Conservation (phyloP, 768 basidiomycete species). For the Gloeophyllum trabeum region DNA sequence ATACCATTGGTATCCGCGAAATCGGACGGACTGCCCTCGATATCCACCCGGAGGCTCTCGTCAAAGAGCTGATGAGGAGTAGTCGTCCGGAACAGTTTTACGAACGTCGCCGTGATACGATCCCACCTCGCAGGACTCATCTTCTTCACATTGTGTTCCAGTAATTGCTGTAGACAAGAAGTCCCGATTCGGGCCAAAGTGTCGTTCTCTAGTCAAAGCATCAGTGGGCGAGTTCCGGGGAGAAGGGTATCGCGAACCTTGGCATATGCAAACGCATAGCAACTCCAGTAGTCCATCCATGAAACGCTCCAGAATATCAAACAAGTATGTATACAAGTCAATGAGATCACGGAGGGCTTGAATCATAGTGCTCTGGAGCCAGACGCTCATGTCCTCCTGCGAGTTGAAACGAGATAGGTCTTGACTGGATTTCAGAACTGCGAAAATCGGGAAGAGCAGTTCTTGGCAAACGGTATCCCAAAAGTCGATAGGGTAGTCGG, state of each 20-base stretch:
- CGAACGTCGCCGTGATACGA: conserved; percentile 82
- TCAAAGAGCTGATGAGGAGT: conserved; percentile 97
- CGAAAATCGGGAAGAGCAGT: conserved; percentile 96
- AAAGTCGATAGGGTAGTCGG: conserved; percentile 79
- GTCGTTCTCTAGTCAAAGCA: conserved; percentile 69
- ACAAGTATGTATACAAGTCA: conserved; percentile 92
- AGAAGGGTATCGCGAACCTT: conserved; percentile 48
- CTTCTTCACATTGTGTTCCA: conserved; percentile 88
- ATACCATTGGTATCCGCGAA: conserved; percentile 31
- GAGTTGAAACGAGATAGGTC: conserved; percentile 89
- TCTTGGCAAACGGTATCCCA: conserved; percentile 98
- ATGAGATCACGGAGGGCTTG: conserved; percentile 93
- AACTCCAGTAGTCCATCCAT: conserved; percentile 91
- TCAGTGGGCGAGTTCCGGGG: neutral
- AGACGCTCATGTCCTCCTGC: conserved; percentile 98
- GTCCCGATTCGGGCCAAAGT: conserved; percentile 96
- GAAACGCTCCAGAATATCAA: conserved; percentile 80
- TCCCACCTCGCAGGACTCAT: conserved; percentile 84
- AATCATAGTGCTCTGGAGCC: conserved; percentile 98
- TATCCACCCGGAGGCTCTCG: conserved; percentile 77
- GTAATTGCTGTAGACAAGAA: conserved; percentile 89
- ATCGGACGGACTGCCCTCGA: conserved; percentile 49
- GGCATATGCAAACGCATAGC: conserved; percentile 93
- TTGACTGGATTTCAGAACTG: conserved; percentile 86
- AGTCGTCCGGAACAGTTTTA: conserved; percentile 93